Conservation (phyloP, 805 yeast genomes). For the Yarrowia deformans region DNA sequence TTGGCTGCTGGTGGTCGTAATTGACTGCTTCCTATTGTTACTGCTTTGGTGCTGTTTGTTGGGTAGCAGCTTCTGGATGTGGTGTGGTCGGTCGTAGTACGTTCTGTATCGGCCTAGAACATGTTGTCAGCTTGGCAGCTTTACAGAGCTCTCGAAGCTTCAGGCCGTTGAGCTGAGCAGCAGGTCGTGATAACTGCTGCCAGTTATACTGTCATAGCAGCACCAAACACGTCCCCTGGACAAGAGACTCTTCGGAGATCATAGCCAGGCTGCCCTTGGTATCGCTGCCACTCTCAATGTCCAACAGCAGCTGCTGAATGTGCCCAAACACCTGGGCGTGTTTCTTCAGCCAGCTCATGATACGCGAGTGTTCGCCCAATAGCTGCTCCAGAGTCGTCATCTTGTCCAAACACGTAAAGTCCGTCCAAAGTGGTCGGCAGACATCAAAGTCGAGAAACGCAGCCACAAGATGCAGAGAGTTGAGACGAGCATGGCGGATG, state of each 20-base stretch:
- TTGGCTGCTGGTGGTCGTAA: too few species aligned
- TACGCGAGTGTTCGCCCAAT: background rate
- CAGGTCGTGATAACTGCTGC: too few species aligned
- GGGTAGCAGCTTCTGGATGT: too few species aligned
- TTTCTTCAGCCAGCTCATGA: conserved; percentile 13
- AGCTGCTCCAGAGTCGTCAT: conserved; percentile 5
- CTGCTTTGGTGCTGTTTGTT: too few species aligned
- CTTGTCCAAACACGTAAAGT: background rate
- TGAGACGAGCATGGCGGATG: background rate
- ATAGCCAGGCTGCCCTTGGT: background rate
- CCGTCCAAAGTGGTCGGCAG: background rate
- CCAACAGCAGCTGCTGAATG: conserved; percentile 13
- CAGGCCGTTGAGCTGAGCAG: too few species aligned
- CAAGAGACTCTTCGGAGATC: background rate
- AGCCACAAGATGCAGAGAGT: background rate
- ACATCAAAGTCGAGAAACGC: conserved; percentile 18
- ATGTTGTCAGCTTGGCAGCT: too few species aligned
- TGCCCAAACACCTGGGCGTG: background rate
- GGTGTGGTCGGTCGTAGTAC: too few species aligned
- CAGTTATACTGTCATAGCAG: too few species aligned
- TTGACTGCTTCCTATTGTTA: too few species aligned
- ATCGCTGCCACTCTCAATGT: conserved; percentile 2
- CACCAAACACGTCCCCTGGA: background rate
- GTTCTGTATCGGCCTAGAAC: too few species aligned
- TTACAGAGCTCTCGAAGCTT: too few species aligned